Evolutionary conservation across 1,284 basidiomycete species (phyloP), one percentile per base, ranked within the genome.

Genomic region (Ceratobasidium sp.): DNA sequence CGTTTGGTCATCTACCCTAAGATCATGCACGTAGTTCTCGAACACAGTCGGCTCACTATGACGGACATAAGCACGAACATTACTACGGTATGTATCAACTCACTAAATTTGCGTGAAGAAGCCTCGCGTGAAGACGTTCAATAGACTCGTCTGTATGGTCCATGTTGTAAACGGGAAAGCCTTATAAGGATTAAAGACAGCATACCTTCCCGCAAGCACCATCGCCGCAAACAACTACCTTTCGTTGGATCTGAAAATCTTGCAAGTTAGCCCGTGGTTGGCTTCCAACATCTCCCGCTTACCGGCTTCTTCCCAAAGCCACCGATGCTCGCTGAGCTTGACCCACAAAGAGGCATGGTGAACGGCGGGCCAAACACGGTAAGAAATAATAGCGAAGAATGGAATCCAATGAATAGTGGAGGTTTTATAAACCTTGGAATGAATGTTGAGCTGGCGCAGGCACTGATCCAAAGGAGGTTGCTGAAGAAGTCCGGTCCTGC

Each of bases 61-160:
- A 70, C 46, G 20, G 20, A 33, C 60, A 76, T 66, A 5, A 75
- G 72, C 9, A 64, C 1, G 7, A n/a, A 12, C n/a, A 39, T 4
- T n/a, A n/a, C 2, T 51, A 20, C 15, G 15, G 40, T 26, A 26
- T 20, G 12, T 10, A 72, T n/a, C 44, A 23, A 87, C 93, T 83
- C 85, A 95, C 94, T 95, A 95, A 82, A 95, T 90, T 89, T 95
- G 93, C 46, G 94, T 95, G 84, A 95, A 95, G 89, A 94, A 95
- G 44, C 94, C 94, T 79, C 93, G 87, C 46, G 94, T 95, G 85
- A 95, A 95, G 76, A 95, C 94, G 83, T 95, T 95, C 81, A 94
- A 87, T 51, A 95, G 86, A 42, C 66, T 79, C 12, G 81, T 81
- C 78, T 80, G 66, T 4, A 51, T 56, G 33, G 10, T 26, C 51